These are phyloP conservation scores for Talaromyces atroroseus DNA, from an alignment of 2,329 filamentous ascomycete genomes.

Conservation along the genomic window DNA sequence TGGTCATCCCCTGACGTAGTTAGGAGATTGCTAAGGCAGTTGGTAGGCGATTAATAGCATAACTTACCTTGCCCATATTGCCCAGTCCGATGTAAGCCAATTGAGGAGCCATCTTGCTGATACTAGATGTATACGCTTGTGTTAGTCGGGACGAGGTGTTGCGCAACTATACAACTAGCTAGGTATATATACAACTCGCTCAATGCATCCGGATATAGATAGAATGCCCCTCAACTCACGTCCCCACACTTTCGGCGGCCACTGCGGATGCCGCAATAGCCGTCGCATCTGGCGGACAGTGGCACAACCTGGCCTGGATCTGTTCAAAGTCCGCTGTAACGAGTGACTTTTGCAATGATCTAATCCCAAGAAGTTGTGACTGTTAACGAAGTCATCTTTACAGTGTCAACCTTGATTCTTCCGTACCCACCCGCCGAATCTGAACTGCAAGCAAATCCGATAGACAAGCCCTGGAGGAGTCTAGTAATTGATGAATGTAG, in stretches of 20 bases:
- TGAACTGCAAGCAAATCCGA: no score
- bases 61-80: constrained; percentile 22
- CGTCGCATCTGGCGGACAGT: neutral
- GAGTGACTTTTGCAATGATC: no score
- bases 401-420: no score
- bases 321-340: no score
- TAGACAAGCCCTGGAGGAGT: no score
- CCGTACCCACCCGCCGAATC: no score
- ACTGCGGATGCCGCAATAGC: constrained; percentile 7
- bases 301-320: neutral
- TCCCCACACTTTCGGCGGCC: neutral
- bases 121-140: neutral
- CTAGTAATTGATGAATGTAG: no score
- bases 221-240: neutral
- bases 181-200: no score
- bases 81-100: constrained; percentile 22
- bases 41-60: neutral
- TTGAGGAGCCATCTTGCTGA: constrained; percentile 10
- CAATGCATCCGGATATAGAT: neutral
- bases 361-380: no score
- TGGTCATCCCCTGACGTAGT: constrained; percentile 66
- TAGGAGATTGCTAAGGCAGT: neutral
- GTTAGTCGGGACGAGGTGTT: neutral
- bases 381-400: no score
- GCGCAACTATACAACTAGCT: no score